Base-by-base conservation (phyloP, 140 eudicot species). In the Stevia rebaudiana region DNA sequence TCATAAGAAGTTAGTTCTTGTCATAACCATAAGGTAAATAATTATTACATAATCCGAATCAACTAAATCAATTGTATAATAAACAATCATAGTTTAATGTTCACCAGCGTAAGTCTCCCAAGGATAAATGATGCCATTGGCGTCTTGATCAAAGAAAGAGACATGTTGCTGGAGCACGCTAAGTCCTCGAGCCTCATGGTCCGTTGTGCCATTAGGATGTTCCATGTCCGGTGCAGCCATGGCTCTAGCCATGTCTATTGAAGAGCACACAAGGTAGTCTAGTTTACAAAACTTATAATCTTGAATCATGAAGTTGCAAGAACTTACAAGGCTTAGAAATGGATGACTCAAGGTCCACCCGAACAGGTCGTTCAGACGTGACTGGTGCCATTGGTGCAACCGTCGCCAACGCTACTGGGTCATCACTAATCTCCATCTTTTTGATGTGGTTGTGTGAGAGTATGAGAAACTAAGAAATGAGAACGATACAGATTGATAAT, bases 161-260 rank as follows among this genome's bases (percentile, higher is more conserved):
- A 13, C 80, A 18, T 76, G 80, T 35, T 76, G 80, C 12, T 76
- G 76, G 7, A 76, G 67, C 48, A 76, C 76, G n/a, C 76, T 76
- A 60, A 52, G 3, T 0, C 61, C 72, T 23, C 18, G 61, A 55
- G 60, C 31, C 13, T 62, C 1, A 19, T 62, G 75, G 48, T 57
- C 49, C 0, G 25, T 59, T 35, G 73, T 55, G 22, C 71, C 71
- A 13, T 68, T 24, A 0, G 75, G 75, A 36, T 68, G 71, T 33
- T 61, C 53, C 35, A 46, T 51, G 35, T 68, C 80, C 2, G 61
- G 67, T 33, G 75, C 67, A 21, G 13, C 75, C 75, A 75, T 60
- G 33, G 67, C 80, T 68, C 80, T 61, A 70, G 73, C 73, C 73
- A 76, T 8, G 68, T 76, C 81, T 76, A 17, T 22, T 3, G 3